phyloP scores from a whole-genome alignment of 2,329 filamentous ascomycete genomes.

The Pestalotiopsis sp. region DNA sequence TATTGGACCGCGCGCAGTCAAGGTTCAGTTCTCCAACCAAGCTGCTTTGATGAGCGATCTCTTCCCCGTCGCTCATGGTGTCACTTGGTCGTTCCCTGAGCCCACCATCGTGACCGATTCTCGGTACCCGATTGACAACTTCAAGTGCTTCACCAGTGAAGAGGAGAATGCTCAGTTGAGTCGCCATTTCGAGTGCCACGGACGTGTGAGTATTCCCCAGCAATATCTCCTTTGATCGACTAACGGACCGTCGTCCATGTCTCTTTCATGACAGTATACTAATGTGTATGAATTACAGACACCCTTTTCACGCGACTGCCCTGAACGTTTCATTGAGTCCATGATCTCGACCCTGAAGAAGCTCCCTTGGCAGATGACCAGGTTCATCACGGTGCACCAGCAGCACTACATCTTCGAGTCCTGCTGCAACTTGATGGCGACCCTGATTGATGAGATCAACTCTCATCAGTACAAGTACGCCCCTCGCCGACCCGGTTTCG shows the following conservation, averaged over 20 bases:
- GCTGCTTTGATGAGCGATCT: slow-evolving; percentile 61
- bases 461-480: slow-evolving; percentile 14
- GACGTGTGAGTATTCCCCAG: slow-evolving; percentile 54
- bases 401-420: slow-evolving; percentile 56
- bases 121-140: slow-evolving; percentile 51
- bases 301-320: slow-evolving; percentile 61
- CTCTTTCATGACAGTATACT: neutral
- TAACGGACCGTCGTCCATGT: neutral
- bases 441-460: slow-evolving; percentile 34
- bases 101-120: slow-evolving; percentile 43
- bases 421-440: slow-evolving; percentile 49
- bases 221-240: neutral
- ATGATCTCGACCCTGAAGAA: slow-evolving; percentile 66
- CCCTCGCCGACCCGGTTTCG: slow-evolving; percentile 36
- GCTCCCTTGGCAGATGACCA: slow-evolving; percentile 63
- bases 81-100: slow-evolving; percentile 54
- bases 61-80: slow-evolving; percentile 60
- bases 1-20: slow-evolving; percentile 60
- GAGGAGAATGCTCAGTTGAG: slow-evolving; percentile 68
- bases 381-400: slow-evolving; percentile 60
- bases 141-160: slow-evolving; percentile 61
- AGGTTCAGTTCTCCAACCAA: slow-evolving; percentile 60
- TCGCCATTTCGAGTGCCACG: slow-evolving; percentile 64
- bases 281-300: slow-evolving; percentile 42
- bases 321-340: slow-evolving; percentile 67